Percentiles rank a stretch among this genome's conserved stretches.
Conservation (phyloP, 495 filamentous ascomycete genomes). For the Penicillium roqueforti region DNA sequence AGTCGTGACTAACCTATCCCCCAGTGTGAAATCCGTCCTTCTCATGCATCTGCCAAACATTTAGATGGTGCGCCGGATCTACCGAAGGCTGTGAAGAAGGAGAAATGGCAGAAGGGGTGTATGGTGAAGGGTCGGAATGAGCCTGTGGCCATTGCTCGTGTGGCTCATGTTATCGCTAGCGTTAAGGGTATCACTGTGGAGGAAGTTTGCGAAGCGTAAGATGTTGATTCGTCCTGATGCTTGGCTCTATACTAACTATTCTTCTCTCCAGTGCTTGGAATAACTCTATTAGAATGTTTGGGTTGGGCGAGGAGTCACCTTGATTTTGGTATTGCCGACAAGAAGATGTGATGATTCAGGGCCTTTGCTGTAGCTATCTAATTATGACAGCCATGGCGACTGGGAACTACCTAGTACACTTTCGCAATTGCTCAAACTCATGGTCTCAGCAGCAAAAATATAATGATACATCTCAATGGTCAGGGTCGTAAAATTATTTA, state of each 20-base stretch:
- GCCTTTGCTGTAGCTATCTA: no score
- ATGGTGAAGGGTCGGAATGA: constrained; percentile 95
- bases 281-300: constrained; percentile 79
- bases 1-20: constrained; percentile 7
- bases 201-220: constrained; percentile 79
- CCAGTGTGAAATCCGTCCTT: constrained; percentile 53
- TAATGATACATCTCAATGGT: no score
- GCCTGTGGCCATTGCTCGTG: constrained; percentile 72
- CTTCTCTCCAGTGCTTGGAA: constrained; percentile 57
- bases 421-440: background rate
- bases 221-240: constrained; percentile 7
- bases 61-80: constrained; percentile 41
- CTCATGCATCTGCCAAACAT: constrained; percentile 50
- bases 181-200: constrained; percentile 75
- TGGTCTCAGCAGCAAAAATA: no score
- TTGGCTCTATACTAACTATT: constrained; percentile 14
- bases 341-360: no score
- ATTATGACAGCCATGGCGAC: no score
- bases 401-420: no score
- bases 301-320: constrained; percentile 49
- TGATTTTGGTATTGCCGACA: background rate
- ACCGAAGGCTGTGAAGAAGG: constrained; percentile 77
- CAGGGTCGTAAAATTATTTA: background rate
- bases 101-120: constrained; percentile 76
- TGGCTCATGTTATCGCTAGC: constrained; percentile 80